Base-by-base conservation (phyloP, 768 basidiomycete species). In the Crepidotus variabilis region DNA sequence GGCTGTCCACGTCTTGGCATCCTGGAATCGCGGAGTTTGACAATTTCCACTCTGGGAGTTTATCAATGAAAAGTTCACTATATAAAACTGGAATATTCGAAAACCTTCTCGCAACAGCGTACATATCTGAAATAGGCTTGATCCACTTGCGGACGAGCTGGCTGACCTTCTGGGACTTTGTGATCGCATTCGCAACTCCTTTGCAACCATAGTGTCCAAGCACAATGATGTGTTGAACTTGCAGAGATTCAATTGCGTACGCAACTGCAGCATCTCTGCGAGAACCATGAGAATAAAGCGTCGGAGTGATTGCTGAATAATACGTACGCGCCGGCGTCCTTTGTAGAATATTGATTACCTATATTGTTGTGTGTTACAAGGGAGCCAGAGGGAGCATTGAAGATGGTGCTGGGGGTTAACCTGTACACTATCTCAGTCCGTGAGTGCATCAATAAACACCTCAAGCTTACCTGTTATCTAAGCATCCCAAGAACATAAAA, bases 131-230 rank as follows among this genome's bases (percentile, higher is more conserved):
- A 47, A 74, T 65, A 21, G 73, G 73, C 54, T 65, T 66, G 36
- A 75, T 64, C 71, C 72, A 74, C 14, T 62, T 61, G 51, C 63
- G 62, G 18, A 70, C 57, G n/a, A 63, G 51, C 23, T 60, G 57
- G 34, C 59, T 66, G 24, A 60, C 56, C 43, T 63, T 63, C 39
- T 52, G 59, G 2, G 67, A 57, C 36, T 57, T 59, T 0, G 66
- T 61, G 55, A 73, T 73, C 6, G 72, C 74, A 13, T 57, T 61
- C 33, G 71, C 66, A 1, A 73, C 68, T 51, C 69, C 67, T 39
- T 68, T 69, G 58, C 73, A 76, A 13, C 73, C 73, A 55, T 75
- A 75, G 57, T 76, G 75, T 5, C 75, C 75, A 8, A 73, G 59
- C 24, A 76, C 66, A 45, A 76, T 67, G 35, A 76, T 69, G 58